Conservation (phyloP, 148 eudicot genomes). For the Vaccinium darrowii region DNA sequence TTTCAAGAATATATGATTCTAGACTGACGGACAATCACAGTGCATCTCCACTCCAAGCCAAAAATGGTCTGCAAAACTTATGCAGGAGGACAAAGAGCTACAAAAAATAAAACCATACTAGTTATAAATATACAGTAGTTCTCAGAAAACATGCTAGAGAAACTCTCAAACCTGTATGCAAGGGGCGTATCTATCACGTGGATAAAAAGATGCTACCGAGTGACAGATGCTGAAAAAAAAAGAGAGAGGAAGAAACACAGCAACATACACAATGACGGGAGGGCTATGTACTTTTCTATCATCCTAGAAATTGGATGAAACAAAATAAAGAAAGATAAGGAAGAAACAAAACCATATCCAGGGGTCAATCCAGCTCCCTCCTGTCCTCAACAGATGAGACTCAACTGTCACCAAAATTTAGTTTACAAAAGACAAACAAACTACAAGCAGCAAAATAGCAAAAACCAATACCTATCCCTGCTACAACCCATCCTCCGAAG, state of each 20-base stretch:
- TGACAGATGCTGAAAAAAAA: not conserved
- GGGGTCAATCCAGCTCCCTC: not conserved
- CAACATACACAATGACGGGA: not conserved
- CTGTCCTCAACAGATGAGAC: not conserved
- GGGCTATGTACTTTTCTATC: not conserved
- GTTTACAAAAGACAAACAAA: not conserved
- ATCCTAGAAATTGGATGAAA: not conserved
- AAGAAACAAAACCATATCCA: not conserved
- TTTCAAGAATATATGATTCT: no score
- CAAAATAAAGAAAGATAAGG: not conserved
- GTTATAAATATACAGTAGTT: not conserved
- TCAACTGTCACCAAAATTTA: not conserved
- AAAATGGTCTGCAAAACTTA: not conserved
- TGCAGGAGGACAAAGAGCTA: not conserved
- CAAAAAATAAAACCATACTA: not conserved
- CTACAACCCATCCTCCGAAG: not conserved
- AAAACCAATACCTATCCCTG: not conserved
- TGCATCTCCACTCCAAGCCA: not conserved
- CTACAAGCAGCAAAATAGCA: not conserved
- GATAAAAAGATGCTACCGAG: not conserved
- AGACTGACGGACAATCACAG: no score
- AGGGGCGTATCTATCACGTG: no score
- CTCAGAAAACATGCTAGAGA: not conserved
- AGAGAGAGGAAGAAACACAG: no score
- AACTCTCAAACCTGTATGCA: not conserved